A percentile compares a stretch with the other conserved stretches of the same genome.
Evolutionary conservation across 1,139 yeast genomes (phyloP).

Genomic region (Hansenula lynferdii): DNA sequence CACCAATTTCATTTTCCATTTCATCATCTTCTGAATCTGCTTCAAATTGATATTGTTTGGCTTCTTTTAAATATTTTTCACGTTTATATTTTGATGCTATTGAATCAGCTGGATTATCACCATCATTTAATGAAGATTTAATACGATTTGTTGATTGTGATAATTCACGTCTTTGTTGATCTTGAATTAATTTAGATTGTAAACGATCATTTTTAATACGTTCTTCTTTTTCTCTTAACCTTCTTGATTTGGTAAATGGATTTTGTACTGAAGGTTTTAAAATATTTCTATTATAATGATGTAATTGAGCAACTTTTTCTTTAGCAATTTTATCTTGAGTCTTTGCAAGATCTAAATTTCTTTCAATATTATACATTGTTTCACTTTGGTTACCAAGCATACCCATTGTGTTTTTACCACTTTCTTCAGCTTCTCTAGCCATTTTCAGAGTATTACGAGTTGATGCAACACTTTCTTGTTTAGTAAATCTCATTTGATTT

Average conservation of each 20-base stretch:
- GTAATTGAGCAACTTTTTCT: slow-evolving; percentile 76
- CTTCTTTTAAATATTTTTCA: slow-evolving; percentile 30
- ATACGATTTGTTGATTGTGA: slow-evolving; percentile 46
- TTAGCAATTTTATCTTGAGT: slow-evolving; percentile 83
- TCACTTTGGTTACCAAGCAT: slow-evolving; percentile 93
- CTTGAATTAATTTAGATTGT: slow-evolving; percentile 46
- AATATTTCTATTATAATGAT: slow-evolving; percentile 74
- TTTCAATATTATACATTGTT: slow-evolving; percentile 73
- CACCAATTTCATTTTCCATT: slow-evolving; percentile 52
- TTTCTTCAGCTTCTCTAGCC: slow-evolving; percentile 90
- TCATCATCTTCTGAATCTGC: slow-evolving; percentile 59
- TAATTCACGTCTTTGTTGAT: slow-evolving; percentile 38
- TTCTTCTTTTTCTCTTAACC: slow-evolving; percentile 73
- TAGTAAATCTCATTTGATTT: slow-evolving; percentile 78
- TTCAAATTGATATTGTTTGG: slow-evolving; percentile 49
- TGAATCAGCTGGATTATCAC: slow-evolving; percentile 26
- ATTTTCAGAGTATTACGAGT: slow-evolving; percentile 82
- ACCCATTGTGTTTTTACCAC: slow-evolving; percentile 87
- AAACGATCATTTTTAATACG: slow-evolving; percentile 60
- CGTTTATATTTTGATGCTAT: slow-evolving; percentile 30
- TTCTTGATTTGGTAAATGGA: slow-evolving; percentile 82
- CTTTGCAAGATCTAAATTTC: slow-evolving; percentile 68
- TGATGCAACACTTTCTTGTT: slow-evolving; percentile 81
- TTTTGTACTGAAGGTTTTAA: slow-evolving; percentile 78
- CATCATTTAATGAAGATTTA: slow-evolving; percentile 29